These are phyloP conservation scores for Madurella fahalii DNA, from an alignment of 2,329 filamentous ascomycete species.

Conservation along the genomic window DNA sequence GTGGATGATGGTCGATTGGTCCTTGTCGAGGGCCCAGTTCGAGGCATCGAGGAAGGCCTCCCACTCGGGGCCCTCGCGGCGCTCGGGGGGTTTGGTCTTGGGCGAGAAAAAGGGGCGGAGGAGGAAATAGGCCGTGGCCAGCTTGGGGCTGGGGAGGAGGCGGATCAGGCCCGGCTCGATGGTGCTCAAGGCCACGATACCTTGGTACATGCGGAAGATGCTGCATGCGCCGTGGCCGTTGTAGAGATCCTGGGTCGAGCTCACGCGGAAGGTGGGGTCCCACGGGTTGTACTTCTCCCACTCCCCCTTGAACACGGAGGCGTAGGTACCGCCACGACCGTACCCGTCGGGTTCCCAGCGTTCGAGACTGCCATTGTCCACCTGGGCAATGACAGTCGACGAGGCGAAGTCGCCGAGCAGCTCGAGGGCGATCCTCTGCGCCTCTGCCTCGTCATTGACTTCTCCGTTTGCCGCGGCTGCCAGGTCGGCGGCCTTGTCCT, in stretches of 20 bases:
- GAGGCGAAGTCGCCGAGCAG: conserved; percentile 33
- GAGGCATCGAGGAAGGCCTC: conserved; percentile 46
- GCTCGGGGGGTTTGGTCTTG: conserved; percentile 39
- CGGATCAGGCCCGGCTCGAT: conserved; percentile 47
- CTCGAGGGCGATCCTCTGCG: conserved; percentile 37
- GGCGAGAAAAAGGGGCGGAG: conserved; percentile 51
- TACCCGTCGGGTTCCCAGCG: conserved; percentile 69
- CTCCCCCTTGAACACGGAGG: conserved; percentile 48
- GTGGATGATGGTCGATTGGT: conserved; percentile 54
- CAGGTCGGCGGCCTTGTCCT: conserved; percentile 29
- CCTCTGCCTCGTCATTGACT: conserved; percentile 34
- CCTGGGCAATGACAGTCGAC: conserved; percentile 57
- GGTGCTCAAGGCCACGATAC: conserved; percentile 50
- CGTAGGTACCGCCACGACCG: conserved; percentile 53
- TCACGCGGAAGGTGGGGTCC: conserved; percentile 50
- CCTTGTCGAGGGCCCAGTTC: conserved; percentile 44
- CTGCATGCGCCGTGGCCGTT: conserved; percentile 55
- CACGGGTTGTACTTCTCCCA: conserved; percentile 56
- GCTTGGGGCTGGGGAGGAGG: conserved; percentile 45
- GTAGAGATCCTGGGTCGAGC: conserved; percentile 53
- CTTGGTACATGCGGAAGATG: conserved; percentile 58
- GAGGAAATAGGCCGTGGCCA: conserved; percentile 45
- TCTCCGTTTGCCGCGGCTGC: conserved; percentile 24
- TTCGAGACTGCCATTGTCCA: conserved; percentile 68
- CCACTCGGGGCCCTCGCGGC: conserved; percentile 42